Percentiles rank a stretch among this genome's conserved stretches.
Evolutionary conservation across 371 early-diverging fungal genomes (phyloP).

Genomic region (Polyrhizophydium stewartii): DNA sequence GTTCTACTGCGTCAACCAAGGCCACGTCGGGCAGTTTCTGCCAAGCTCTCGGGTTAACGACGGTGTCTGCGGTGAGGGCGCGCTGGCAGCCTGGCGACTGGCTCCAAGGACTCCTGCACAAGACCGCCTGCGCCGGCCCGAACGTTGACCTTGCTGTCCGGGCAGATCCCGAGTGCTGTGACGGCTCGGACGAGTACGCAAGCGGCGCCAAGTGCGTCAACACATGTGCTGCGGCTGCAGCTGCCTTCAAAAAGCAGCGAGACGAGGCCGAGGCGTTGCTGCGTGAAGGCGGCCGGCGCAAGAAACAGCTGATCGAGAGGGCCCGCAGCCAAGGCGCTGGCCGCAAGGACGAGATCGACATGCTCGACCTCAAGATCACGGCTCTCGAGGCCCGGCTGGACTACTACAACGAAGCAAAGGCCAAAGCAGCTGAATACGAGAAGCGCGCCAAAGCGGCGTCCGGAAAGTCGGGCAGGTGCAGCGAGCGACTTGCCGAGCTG

Average conservation of each 20-base stretch:
- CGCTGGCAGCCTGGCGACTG: neutral
- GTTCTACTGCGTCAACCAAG: conserved; percentile 81
- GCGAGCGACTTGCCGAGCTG: no score
- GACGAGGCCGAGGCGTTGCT: conserved; percentile 9
- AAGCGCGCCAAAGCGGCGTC: no score
- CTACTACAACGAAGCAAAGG: no score
- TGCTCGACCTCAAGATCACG: no score
- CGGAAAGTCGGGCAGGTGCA: no score
- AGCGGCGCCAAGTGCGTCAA: conserved; percentile 62
- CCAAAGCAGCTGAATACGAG: no score
- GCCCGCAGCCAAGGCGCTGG: no score
- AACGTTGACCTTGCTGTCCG: neutral
- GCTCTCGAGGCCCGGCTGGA: no score
- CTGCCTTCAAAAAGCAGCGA: conserved; percentile 15
- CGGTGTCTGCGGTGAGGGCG: conserved; percentile 76
- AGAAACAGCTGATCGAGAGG: neutral
- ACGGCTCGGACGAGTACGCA: conserved; percentile 84
- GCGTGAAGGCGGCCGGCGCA: conserved; percentile 4
- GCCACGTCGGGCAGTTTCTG: conserved; percentile 68
- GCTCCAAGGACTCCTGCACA: no score
- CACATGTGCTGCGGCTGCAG: conserved; percentile 60
- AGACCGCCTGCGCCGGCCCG: no score
- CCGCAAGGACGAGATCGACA: neutral
- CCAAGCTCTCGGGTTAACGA: conserved; percentile 80
- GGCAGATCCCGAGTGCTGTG: conserved; percentile 85